Base-by-base conservation (phyloP, 192 early-diverging fungal genomes). In the Backusella australiensis region DNA sequence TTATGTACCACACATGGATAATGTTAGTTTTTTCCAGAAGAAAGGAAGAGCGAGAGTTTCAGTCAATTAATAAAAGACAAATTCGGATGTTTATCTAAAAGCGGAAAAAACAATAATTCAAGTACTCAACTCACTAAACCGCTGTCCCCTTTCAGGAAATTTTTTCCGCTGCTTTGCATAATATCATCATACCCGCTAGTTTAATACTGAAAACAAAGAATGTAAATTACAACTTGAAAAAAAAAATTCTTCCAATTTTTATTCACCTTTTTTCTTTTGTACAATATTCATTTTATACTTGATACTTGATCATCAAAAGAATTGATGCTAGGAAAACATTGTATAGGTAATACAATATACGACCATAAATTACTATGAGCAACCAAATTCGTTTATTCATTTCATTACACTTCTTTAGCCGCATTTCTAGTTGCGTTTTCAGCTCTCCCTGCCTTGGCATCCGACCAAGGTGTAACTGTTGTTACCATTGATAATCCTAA, bases 181-280 rank as follows among this genome's bases (percentile, higher is more conserved):
- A 23, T 56, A 21, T 11, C 21, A 23, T 21, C 53, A 56, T 23
- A 11, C 19, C 21, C 56, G 56, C 56, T 32, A 63, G 56, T 63
- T 63, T 63, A 63, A 63, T 63, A 63, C 56, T 26, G 56, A 63
- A 63, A 63, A 63, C 56, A 63, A 63, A 63, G 56, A 63, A 63
- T 63, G 56, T 63, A 63, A 29, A 63, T 63, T 29, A 32, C 23
- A 63, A 63, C 56, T 63, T 63, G 56, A 63, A 63, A 63, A 59
- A 59, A 59, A 29, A 63, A 59, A 59, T 52, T 21, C n/a, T 53
- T 49, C 23, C 23, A 26, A 21, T 59, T 59, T 59, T 59, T 59
- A 59, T 59, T 59, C 6, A 26, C 26, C 53, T 26, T 59, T 56
- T 56, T 59, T 59, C 23, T 59, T 23, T 59, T 59, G 53, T 59